Percentiles rank a stretch among this genome's conserved stretches.
These are phyloP conservation scores for Cercospora canescens DNA, from an alignment of 2,329 filamentous ascomycete species.

Conservation along the genomic window DNA sequence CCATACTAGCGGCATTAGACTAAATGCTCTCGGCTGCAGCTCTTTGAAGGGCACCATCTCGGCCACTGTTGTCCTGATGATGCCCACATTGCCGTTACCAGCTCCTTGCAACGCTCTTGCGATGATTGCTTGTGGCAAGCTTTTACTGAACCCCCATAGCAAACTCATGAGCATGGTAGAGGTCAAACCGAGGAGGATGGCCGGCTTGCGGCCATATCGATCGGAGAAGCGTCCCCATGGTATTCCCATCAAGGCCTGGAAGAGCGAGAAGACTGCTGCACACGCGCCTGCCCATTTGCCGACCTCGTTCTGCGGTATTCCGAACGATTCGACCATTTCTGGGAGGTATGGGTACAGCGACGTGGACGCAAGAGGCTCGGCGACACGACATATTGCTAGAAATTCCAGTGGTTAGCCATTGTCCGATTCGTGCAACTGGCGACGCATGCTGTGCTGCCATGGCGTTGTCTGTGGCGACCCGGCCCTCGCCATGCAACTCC, in stretches of 20 bases:
- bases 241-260: slow-evolving; percentile 84
- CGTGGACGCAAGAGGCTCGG: slow-evolving; percentile 87
- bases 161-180: slow-evolving; percentile 81
- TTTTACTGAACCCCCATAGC: slow-evolving; percentile 80
- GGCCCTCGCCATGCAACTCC: not conserved
- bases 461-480: not conserved
- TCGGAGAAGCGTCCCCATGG: slow-evolving; percentile 85
- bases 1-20: slow-evolving; percentile 90
- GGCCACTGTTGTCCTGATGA: slow-evolving; percentile 80
- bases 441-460: not conserved
- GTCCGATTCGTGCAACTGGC: not conserved
- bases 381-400: slow-evolving; percentile 84
- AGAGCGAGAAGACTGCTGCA: slow-evolving; percentile 76
- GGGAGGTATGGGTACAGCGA: slow-evolving; percentile 91
- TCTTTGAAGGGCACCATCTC: slow-evolving; percentile 88
- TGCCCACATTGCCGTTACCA: slow-evolving; percentile 82
- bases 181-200: slow-evolving; percentile 71
- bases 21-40: slow-evolving; percentile 85
- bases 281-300: slow-evolving; percentile 85
- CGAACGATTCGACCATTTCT: slow-evolving; percentile 84
- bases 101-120: slow-evolving; percentile 77
- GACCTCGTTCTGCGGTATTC: slow-evolving; percentile 68
- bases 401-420: slow-evolving; percentile 13
- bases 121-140: slow-evolving; percentile 74
- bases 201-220: slow-evolving; percentile 75